These are phyloP conservation scores for Daldinia concentrica DNA, from an alignment of 495 filamentous ascomycete species.

Conservation along the genomic window DNA sequence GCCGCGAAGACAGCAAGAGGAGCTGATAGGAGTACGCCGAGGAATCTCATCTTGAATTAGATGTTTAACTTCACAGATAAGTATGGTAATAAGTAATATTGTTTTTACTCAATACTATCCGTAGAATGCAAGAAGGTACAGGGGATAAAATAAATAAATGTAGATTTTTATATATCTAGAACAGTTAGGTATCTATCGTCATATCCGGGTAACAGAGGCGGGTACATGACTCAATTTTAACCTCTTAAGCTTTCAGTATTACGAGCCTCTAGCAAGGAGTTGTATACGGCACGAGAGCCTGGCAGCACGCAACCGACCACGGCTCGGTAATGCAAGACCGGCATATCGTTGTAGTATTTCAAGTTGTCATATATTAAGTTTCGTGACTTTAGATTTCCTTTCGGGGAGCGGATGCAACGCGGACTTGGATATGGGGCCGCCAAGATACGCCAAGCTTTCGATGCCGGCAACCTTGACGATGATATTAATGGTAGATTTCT, in stretches of 20 bases:
- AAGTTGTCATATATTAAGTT: conserved; percentile 15
- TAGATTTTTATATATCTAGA: no score
- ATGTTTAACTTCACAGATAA: neutral
- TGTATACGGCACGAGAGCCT: conserved; percentile 15
- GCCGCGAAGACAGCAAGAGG: conserved; percentile 40
- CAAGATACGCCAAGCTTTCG: conserved; percentile 20
- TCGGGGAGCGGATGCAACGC: conserved; percentile 21
- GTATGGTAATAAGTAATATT: neutral
- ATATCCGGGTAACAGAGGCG: conserved; percentile 6
- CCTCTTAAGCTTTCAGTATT: conserved; percentile 22
- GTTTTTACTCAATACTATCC: neutral
- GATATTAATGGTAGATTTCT: conserved; percentile 17
- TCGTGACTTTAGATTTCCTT: no score
- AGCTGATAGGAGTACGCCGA: conserved; percentile 30
- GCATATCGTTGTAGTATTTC: conserved; percentile 23
- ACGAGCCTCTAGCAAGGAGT: conserved; percentile 9
- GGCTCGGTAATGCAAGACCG: conserved; percentile 16
- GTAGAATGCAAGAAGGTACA: conserved; percentile 1
- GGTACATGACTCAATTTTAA: conserved; percentile 33
- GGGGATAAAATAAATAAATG: no score
- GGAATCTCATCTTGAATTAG: conserved; percentile 40
- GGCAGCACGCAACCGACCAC: conserved; percentile 18
- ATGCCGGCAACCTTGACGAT: conserved; percentile 34
- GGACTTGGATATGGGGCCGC: conserved; percentile 3
- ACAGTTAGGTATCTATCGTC: neutral